Conservation (phyloP, 2,329 filamentous ascomycete species). For the Tetracladium maxilliforme region DNA sequence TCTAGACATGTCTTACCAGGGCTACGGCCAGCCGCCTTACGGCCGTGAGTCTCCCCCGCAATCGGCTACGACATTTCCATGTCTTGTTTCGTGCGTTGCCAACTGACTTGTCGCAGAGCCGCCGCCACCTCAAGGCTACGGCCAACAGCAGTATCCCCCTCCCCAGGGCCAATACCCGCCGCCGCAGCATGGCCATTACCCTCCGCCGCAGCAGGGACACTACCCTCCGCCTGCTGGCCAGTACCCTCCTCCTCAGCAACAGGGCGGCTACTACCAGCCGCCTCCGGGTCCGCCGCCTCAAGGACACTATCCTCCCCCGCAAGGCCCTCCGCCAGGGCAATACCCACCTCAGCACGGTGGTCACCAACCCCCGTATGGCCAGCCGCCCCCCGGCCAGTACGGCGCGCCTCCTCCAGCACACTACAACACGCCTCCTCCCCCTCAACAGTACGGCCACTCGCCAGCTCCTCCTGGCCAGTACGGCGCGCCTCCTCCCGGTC, state of each 20-base stretch:
- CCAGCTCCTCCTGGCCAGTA: slow-evolving; percentile 21
- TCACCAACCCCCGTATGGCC: slow-evolving; percentile 5
- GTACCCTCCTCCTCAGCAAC: slow-evolving; percentile 5
- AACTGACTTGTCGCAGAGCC: neutral
- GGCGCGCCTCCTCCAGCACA: slow-evolving; percentile 13
- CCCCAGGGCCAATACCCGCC: neutral
- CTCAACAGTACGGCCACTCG: slow-evolving; percentile 19
- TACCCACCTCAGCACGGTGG: slow-evolving; percentile 5
- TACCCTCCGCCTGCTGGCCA: slow-evolving; percentile 5
- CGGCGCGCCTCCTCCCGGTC: slow-evolving; percentile 14
- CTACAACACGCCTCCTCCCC: slow-evolving; percentile 17
- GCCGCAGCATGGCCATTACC: neutral
- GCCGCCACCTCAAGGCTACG: slow-evolving; percentile 6
- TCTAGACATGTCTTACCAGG: too few species aligned
- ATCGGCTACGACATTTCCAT: neutral
- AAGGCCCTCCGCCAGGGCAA: slow-evolving; percentile 12
- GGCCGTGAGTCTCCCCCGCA: neutral
- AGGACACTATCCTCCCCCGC: slow-evolving; percentile 3
- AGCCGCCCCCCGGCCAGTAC: slow-evolving; percentile 5
- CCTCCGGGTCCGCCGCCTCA: slow-evolving; percentile 3
- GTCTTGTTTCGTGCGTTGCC: neutral
- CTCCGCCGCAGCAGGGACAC: slow-evolving; percentile 3
- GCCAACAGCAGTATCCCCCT: slow-evolving; percentile 3
- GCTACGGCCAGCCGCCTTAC: neutral
- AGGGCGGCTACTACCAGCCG: slow-evolving; percentile 3